Conservation (phyloP, 2,329 filamentous ascomycete species). For the Talaromyces sp. region DNA sequence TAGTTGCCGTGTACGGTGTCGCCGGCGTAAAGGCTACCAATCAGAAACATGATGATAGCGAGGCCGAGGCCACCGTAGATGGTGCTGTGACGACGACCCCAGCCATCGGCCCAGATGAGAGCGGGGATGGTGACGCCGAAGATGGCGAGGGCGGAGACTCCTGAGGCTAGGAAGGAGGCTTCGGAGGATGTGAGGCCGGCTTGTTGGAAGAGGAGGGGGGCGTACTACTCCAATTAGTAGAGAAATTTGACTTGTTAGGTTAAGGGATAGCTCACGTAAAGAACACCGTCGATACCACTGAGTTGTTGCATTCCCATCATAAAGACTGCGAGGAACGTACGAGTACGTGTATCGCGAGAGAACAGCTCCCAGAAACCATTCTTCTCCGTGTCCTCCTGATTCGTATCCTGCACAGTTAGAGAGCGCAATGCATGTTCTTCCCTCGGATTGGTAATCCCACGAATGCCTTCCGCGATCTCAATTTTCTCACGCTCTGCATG, state of each 20-base stretch:
- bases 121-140: conserved; percentile 54
- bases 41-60: conserved; percentile 35
- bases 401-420: neutral
- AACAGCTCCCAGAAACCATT: conserved; percentile 24
- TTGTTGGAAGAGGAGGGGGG: conserved; percentile 55
- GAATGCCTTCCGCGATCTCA: conserved; percentile 30
- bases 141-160: conserved; percentile 56
- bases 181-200: conserved; percentile 53
- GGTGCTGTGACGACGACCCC: conserved; percentile 52
- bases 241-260: neutral
- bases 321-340: conserved; percentile 52
- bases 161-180: conserved; percentile 57
- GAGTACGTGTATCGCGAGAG: conserved; percentile 21
- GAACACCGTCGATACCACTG: conserved; percentile 58
- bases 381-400: neutral
- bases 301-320: conserved; percentile 57
- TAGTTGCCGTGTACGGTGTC: conserved; percentile 24
- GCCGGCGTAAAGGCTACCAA: conserved; percentile 30
- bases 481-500: conserved; percentile 46
- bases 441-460: conserved; percentile 12
- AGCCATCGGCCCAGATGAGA: conserved; percentile 52
- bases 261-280: conserved; percentile 29
- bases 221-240: conserved; percentile 43
- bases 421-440: neutral
- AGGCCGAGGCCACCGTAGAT: conserved; percentile 51